Evolutionary conservation across 306 rosid genomes (phyloP), one percentile per base, ranked within the genome.

Genomic region (Cucurbita maxima): DNA sequence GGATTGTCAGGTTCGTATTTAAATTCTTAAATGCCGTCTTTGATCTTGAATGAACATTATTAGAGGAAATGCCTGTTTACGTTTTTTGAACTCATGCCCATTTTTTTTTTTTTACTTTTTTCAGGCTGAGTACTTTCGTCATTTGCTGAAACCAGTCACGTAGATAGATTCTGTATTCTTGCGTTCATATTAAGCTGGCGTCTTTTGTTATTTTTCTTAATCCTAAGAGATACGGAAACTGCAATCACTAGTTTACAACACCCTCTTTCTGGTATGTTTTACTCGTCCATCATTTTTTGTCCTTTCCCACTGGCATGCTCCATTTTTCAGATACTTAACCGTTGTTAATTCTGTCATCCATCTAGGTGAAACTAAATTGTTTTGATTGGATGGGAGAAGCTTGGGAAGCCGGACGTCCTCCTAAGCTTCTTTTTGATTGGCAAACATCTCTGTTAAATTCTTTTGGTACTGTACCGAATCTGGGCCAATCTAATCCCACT

Each of bases 101-200:
- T 36, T 86, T 40, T 14, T 85, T 40, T 14, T 85, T 0, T 14
- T 85, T 0, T 59, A 78, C 80, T 47, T 83, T 58, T 76, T 0
- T 92, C 96, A 95, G 99, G 97, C 99, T 79, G 99, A 95, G 76
- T 95, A 95, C 61, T 95, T 95, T 19, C 97, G 99, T 80, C 99
- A 95, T 30, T 80, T 95, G 85, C 88, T 95, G 77, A 95, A 95
- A 78, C 99, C 99, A 80, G 99, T 95, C 10, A 95, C 99, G 99
- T 95, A 95, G 96, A 60, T 78, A 81, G 10, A 73, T 78, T 82
- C 60, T 45, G 19, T 62, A 45, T 73, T 59, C 78, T 73, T 52
- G 66, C 76, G 77, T 85, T 86, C 82, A 70, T 83, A 72, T 79
- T 88, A 85, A 91, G 81, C 82, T 57, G 88, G 96, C 82, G 81